A percentile compares a stretch with the other conserved stretches of the same genome.
Conservation (phyloP, 805 yeast genomes). For the Candida sanyiensis region DNA sequence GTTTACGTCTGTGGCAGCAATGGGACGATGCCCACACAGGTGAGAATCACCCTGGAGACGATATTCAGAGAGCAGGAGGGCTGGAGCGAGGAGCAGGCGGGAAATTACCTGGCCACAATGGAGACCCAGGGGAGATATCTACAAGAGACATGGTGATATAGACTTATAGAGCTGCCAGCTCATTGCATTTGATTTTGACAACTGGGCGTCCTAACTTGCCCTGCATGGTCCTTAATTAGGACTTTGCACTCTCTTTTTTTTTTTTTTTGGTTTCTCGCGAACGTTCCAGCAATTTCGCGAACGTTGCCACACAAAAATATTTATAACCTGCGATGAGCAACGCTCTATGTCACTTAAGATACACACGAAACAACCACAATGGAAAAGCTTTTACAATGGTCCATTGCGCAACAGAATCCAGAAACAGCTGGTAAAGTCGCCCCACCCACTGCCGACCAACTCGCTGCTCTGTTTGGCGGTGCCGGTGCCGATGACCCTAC, state of each 20-base stretch:
- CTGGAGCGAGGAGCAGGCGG: constrained; percentile 41
- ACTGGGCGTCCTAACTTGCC: neutral
- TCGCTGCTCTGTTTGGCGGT: constrained; percentile 70
- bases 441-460: constrained; percentile 69
- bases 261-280: neutral
- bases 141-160: constrained; percentile 80
- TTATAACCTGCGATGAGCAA: constrained; percentile 1
- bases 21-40: constrained; percentile 90
- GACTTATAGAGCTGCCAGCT: too few species aligned
- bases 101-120: constrained; percentile 45
- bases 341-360: neutral
- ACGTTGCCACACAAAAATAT: neutral
- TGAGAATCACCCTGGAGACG: constrained; percentile 69
- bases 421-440: constrained; percentile 61
- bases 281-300: constrained; percentile 4
- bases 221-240: too few species aligned
- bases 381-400: constrained; percentile 94
- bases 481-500: constrained; percentile 79
- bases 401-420: constrained; percentile 74
- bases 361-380: constrained; percentile 32
- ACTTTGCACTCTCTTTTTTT: neutral
- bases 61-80: constrained; percentile 45
- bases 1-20: constrained; percentile 88
- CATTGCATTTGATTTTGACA: neutral
- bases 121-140: constrained; percentile 64